phyloP scores from a whole-genome alignment of 2,329 filamentous ascomycete genomes.

The Epichloe scottii region DNA sequence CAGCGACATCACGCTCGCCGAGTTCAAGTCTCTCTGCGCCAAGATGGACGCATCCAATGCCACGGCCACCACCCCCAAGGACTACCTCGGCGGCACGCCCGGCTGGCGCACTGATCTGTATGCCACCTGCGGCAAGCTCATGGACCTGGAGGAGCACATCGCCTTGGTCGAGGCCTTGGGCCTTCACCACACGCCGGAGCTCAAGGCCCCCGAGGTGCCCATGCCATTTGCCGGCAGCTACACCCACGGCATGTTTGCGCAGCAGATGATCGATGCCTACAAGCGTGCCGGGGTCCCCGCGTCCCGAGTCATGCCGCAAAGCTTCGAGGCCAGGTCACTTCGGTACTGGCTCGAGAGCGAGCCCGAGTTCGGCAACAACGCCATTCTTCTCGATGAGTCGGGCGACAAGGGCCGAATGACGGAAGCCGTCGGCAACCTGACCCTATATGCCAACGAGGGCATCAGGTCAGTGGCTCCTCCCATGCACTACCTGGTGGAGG shows the following conservation, averaged over 20 bases:
- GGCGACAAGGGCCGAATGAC: slow-evolving; percentile 41
- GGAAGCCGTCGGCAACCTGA: slow-evolving; percentile 43
- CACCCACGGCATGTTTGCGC: slow-evolving; percentile 51
- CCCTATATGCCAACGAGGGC: slow-evolving; percentile 41
- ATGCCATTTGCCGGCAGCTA: slow-evolving; percentile 56
- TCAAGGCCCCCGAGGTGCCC: slow-evolving; percentile 54
- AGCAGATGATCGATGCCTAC: slow-evolving; percentile 53
- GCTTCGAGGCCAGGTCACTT: slow-evolving; percentile 51
- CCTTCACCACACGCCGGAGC: slow-evolving; percentile 52
- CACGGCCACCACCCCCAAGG: slow-evolving; percentile 41
- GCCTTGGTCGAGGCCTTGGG: slow-evolving; percentile 42
- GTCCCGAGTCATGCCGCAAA: slow-evolving; percentile 48
- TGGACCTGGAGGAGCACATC: slow-evolving; percentile 52
- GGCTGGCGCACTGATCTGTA: slow-evolving; percentile 55
- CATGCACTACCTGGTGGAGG: slow-evolving; percentile 46
- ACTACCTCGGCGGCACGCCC: slow-evolving; percentile 47
- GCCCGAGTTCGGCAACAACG: slow-evolving; percentile 47
- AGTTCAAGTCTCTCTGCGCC: slow-evolving; percentile 55
- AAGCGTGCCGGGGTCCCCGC: slow-evolving; percentile 38
- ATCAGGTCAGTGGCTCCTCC: slow-evolving; percentile 52
- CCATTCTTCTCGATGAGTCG: slow-evolving; percentile 51
- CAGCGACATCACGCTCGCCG: slow-evolving; percentile 53
- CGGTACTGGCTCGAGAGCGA: slow-evolving; percentile 54
- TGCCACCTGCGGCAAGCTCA: slow-evolving; percentile 47
- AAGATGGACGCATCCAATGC: slow-evolving; percentile 57